Conservation (phyloP, 805 yeast species). For the Metschnikowia peoriensis region DNA sequence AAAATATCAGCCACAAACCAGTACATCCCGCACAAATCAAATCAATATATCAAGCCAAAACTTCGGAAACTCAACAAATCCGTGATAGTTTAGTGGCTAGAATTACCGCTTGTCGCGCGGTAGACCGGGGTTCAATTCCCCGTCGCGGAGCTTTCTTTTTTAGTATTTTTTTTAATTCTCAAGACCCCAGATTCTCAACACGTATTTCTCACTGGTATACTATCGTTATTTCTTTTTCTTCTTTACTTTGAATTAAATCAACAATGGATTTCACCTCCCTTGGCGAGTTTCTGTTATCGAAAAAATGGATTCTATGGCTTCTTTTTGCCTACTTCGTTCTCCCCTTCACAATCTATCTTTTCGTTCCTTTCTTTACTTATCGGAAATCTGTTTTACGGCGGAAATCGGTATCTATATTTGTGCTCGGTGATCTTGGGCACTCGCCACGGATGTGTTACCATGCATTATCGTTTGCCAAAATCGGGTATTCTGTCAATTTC, state of each 20-base stretch:
- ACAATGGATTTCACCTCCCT: conserved; percentile 5
- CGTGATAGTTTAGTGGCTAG: conserved; percentile 24
- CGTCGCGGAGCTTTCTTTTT: conserved; percentile 18
- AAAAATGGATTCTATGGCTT: conserved; percentile 43
- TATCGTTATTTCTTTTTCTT: background rate
- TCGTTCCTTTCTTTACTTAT: conserved; percentile 37
- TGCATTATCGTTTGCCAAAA: conserved; percentile 68
- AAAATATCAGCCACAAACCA: too few relatives aligned
- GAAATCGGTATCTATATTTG: conserved; percentile 70
- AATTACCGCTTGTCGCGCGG: conserved; percentile 25
- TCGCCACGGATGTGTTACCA: conserved; percentile 95
- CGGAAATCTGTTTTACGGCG: conserved; percentile 23
- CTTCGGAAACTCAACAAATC: conserved; percentile 2
- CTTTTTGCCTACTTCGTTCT: conserved; percentile 45
- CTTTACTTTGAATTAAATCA: background rate
- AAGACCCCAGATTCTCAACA: background rate
- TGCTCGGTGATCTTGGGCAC: conserved; percentile 90
- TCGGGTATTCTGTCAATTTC: conserved; percentile 72
- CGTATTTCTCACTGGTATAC: background rate
- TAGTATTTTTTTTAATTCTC: background rate
- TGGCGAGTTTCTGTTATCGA: conserved; percentile 8
- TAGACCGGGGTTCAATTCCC: conserved; percentile 25
- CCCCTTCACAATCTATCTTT: conserved; percentile 42
- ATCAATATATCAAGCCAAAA: background rate
- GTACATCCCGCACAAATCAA: background rate